A percentile compares a stretch with the other conserved stretches of the same genome.
These are phyloP conservation scores for Acer campestre DNA, from an alignment of 345 rosid genomes.

Conservation along the genomic window DNA sequence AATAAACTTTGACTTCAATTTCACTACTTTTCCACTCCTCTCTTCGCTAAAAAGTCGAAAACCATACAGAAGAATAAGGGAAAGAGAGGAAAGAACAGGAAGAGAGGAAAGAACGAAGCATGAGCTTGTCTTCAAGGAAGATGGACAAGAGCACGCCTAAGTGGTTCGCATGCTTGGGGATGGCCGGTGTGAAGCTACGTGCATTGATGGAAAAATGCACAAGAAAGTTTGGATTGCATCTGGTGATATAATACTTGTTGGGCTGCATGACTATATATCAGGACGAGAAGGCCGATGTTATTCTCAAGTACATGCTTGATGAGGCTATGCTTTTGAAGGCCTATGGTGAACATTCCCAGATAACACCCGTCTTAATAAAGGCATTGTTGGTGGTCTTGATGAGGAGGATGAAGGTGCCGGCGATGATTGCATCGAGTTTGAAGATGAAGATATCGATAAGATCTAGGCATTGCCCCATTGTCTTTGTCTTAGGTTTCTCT, in stretches of 20 bases:
- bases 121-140: too few relatives aligned
- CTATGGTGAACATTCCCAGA: conserved; percentile 72
- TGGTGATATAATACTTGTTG: conserved; percentile 75
- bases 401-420: conserved; percentile 54
- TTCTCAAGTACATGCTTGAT: conserved; percentile 78
- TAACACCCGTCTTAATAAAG: conserved; percentile 65
- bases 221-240: conserved; percentile 91
- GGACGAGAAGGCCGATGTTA: conserved; percentile 85
- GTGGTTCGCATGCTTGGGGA: too few relatives aligned
- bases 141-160: too few relatives aligned
- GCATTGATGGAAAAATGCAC: conserved; percentile 84
- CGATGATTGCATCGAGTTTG: conserved; percentile 73
- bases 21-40: too few relatives aligned
- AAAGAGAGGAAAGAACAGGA: too few relatives aligned
- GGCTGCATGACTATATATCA: conserved; percentile 76
- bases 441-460: conserved; percentile 80
- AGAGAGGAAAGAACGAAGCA: too few relatives aligned
- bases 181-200: conserved; percentile 29
- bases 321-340: conserved; percentile 82
- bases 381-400: conserved; percentile 57
- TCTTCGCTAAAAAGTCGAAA: too few relatives aligned
- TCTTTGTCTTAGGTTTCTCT: conserved; percentile 3
- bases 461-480: conserved; percentile 32
- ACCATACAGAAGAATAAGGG: too few relatives aligned
- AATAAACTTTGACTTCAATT: too few relatives aligned